Percentiles rank a stretch among this genome's conserved stretches.
Evolutionary conservation across 2,329 filamentous ascomycete species (phyloP).

Genomic region (Zasmidium angulare): DNA sequence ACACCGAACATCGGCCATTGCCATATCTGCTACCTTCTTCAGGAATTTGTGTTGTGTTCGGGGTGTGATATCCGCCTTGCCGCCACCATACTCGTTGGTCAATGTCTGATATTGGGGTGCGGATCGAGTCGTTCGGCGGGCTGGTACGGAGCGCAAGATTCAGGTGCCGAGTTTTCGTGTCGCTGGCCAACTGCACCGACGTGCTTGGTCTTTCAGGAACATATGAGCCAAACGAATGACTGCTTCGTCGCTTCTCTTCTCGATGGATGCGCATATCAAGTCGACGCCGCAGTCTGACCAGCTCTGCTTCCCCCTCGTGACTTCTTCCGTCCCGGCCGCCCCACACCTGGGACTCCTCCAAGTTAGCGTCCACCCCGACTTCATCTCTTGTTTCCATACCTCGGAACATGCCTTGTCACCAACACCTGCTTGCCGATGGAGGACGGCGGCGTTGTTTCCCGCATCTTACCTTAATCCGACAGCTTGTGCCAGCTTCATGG

Average conservation of each 20-base stretch:
- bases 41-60: slow-evolving; percentile 5
- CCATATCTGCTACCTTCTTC: slow-evolving; percentile 14
- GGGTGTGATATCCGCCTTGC: slow-evolving; percentile 3
- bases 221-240: not conserved
- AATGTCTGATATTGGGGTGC: slow-evolving; percentile 5
- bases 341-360: too few species aligned
- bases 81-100: slow-evolving; percentile 19
- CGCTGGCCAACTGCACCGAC: not conserved
- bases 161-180: slow-evolving; percentile 1
- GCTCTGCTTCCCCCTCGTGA: not conserved
- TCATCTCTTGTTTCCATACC: slow-evolving; percentile 3
- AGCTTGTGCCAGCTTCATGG: not conserved
- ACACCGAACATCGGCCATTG: slow-evolving; percentile 13
- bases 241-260: not conserved
- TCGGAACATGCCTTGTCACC: not conserved
- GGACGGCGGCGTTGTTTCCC: not conserved
- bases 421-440: not conserved
- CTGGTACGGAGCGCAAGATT: not conserved
- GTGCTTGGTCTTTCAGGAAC: not conserved
- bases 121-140: slow-evolving; percentile 2
- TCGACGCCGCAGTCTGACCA: not conserved
- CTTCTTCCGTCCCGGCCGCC: not conserved
- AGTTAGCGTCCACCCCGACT: slow-evolving; percentile 2
- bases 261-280: not conserved
- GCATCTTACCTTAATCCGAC: not conserved